Base-by-base conservation (phyloP, 345 rosid species). In the Draba incana region DNA sequence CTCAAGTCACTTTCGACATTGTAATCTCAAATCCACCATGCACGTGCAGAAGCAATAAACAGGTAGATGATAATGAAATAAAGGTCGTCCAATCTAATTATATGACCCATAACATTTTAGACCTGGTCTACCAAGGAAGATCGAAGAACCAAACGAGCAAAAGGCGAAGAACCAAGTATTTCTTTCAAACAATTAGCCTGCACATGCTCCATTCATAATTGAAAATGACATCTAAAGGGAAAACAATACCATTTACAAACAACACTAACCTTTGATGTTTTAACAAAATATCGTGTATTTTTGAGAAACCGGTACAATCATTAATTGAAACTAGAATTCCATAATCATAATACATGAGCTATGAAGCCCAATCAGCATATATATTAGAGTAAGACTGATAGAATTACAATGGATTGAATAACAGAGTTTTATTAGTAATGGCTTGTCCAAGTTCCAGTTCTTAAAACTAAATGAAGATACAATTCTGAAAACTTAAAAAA, bases 1-100 rank as follows among this genome's bases (percentile, higher is more conserved):
- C 78, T 62, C 74, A 75, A 68, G 78, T 75, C 78, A 56, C 70
- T 62, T 68, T 75, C 78, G 28, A 69, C 66, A 62, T 56, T 75
- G 78, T 68, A 68, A 68, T 62, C 74, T 68, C 74, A 55, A 75
- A 75, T 68, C 64, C 58, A 75, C 72, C 74, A 68, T 73, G 74
- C 74, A 62, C 78, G 74, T 69, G 78, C 44, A 68, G 6, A 48
- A 62, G 78, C 35, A 68, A 54, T 68, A 39, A 62, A 75, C 78
- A 75, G 78, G 74, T 61, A 28, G 64, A 61, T 68, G 78, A 74
- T 60, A 68, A 74, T 38, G 78, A 74, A 61, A 67, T 35, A 41
- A 62, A 70, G 65, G 74, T 62, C 66, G 74, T 75, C 70, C 46
- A 68, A 68, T 75, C 70, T 55, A 61, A 75, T 31, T 68, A 60